Conservation (phyloP, 805 yeast species). For the Metschnikowia lunata region DNA sequence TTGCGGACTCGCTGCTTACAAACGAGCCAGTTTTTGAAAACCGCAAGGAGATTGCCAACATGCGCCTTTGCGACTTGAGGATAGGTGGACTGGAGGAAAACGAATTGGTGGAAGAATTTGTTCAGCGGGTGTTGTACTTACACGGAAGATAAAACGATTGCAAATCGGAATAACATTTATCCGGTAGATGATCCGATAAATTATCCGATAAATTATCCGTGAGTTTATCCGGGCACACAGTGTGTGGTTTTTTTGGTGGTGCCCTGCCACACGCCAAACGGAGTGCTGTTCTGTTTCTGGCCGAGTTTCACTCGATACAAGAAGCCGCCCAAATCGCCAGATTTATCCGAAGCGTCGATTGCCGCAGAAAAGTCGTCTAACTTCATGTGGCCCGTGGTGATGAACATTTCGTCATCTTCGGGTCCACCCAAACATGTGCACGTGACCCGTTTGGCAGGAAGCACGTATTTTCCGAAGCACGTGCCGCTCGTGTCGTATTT, state of each 20-base stretch:
- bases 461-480: slow-evolving; percentile 43
- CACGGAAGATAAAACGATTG: background rate
- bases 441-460: slow-evolving; percentile 61
- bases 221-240: no score
- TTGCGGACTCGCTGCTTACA: slow-evolving; percentile 43
- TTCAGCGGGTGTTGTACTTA: slow-evolving; percentile 35
- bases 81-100: slow-evolving; percentile 64
- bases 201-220: no score
- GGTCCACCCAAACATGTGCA: slow-evolving; percentile 62
- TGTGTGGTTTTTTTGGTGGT: background rate
- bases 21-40: slow-evolving; percentile 52
- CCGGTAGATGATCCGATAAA: no score
- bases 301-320: slow-evolving; percentile 44
- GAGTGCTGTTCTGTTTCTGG: slow-evolving; percentile 25
- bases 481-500: slow-evolving; percentile 49
- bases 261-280: slow-evolving; percentile 31
- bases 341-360: slow-evolving; percentile 21
- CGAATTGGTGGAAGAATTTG: slow-evolving; percentile 67
- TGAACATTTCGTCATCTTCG: slow-evolving; percentile 52
- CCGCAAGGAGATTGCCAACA: slow-evolving; percentile 53
- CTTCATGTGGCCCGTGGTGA: slow-evolving; percentile 61
- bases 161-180: no score
- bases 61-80: slow-evolving; percentile 57
- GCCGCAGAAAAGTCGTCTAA: slow-evolving; percentile 34
- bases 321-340: slow-evolving; percentile 59